These are phyloP conservation scores for Polygonum maritimum DNA, from an alignment of 148 eudicot species.

Conservation along the genomic window DNA sequence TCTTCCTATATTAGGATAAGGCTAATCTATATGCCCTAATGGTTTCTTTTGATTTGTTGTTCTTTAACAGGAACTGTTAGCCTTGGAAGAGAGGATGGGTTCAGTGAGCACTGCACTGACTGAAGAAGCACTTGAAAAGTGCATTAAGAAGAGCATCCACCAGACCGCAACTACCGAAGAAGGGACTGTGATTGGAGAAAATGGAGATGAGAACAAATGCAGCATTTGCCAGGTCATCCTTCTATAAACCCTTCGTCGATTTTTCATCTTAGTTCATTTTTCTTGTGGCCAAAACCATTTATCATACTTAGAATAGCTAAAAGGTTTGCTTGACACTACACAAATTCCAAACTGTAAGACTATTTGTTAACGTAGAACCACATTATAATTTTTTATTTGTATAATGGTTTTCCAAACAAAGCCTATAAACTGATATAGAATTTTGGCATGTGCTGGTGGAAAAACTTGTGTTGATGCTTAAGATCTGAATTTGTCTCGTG, in stretches of 20 bases:
- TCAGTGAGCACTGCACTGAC: constrained; percentile 77
- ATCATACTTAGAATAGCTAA: not conserved
- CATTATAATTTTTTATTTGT: no score
- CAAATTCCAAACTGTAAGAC: no score
- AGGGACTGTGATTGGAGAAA: constrained; percentile 14
- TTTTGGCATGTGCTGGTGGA: not conserved
- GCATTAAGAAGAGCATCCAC: constrained; percentile 47
- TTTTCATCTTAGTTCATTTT: not conserved
- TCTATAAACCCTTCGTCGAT: not conserved
- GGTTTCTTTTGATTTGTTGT: not conserved
- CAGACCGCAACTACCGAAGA: constrained; percentile 15
- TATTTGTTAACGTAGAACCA: no score
- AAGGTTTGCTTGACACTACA: no score
- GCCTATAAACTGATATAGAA: not conserved
- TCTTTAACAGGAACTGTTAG: constrained; percentile 66
- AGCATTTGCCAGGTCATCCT: constrained; percentile 77
- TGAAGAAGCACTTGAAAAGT: constrained; percentile 56
- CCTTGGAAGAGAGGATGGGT: constrained; percentile 92
- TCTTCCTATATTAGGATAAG: not conserved
- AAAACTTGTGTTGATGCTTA: not conserved
- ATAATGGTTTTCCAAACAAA: not conserved
- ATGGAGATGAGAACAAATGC: constrained; percentile 61
- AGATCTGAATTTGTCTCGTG: not conserved
- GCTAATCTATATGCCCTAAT: not conserved
- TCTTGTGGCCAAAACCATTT: not conserved